Evolutionary conservation across 2,329 filamentous ascomycete species (phyloP).

Genomic region (Dryadomyces sulphureus): DNA sequence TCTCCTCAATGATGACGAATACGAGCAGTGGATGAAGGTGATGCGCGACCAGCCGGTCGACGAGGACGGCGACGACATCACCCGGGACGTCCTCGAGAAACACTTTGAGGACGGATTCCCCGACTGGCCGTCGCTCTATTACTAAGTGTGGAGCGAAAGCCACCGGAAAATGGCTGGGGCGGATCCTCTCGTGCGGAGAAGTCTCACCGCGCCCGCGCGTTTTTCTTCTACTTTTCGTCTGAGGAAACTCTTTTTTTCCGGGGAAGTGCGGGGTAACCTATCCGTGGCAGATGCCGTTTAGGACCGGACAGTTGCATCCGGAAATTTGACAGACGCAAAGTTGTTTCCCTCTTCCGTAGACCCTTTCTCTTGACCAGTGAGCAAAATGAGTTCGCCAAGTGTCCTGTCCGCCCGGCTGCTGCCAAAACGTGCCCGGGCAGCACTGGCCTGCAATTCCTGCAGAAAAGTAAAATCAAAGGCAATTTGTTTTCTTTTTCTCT

Average conservation of each 20-base stretch:
- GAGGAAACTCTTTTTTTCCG: not conserved
- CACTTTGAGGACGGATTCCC: slow-evolving; percentile 11
- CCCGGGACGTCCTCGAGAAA: slow-evolving; percentile 2
- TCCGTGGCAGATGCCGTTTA: too few species aligned
- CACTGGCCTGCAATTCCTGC: slow-evolving; percentile 8
- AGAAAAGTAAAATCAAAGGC: slow-evolving; percentile 8
- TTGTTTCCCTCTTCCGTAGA: too few species aligned
- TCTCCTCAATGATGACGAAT: slow-evolving; percentile 45
- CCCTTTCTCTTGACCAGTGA: too few species aligned
- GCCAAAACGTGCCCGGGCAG: slow-evolving; percentile 6
- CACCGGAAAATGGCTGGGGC: too few species aligned
- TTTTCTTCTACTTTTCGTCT: not conserved
- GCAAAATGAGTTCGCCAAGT: too few species aligned
- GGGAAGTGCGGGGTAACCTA: not conserved
- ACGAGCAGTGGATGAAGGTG: slow-evolving; percentile 19
- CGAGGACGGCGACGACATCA: not conserved
- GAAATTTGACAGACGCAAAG: too few species aligned
- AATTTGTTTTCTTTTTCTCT: not conserved
- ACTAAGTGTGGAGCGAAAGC: too few species aligned
- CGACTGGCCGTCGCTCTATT: too few species aligned
- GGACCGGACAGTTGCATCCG: too few species aligned
- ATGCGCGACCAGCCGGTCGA: slow-evolving; percentile 6
- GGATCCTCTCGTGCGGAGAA: too few species aligned
- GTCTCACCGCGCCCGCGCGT: too few species aligned
- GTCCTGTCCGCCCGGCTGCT: slow-evolving; percentile 2